Evolutionary conservation across 441 rosid genomes (phyloP).

Genomic region (Breynia disticha): DNA sequence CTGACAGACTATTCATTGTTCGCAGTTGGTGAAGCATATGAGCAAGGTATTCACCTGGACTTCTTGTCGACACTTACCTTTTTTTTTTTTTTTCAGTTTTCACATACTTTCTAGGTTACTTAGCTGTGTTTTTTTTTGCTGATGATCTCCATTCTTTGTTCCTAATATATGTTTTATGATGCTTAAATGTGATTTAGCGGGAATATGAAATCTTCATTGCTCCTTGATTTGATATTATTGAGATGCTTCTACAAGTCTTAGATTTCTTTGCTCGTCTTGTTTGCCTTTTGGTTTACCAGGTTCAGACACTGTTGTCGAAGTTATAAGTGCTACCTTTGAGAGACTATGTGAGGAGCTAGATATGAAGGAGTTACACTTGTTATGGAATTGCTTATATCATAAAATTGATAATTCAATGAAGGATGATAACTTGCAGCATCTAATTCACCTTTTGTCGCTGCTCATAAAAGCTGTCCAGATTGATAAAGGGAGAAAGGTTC

Average conservation of each 20-base stretch:
- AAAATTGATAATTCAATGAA: conserved; percentile 35
- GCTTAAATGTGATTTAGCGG: too few relatives aligned
- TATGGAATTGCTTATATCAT: conserved; percentile 54
- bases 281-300: conserved; percentile 27
- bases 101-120: background rate
- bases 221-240: too few relatives aligned
- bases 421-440: conserved; percentile 26
- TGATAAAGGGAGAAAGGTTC: conserved; percentile 33
- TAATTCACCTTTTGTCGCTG: conserved; percentile 46
- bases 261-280: background rate
- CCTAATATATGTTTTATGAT: too few relatives aligned
- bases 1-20: conserved; percentile 44
- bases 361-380: conserved; percentile 34
- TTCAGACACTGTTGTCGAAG: conserved; percentile 50
- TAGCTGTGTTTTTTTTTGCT: too few relatives aligned
- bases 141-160: too few relatives aligned
- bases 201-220: too few relatives aligned
- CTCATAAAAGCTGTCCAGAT: conserved; percentile 45
- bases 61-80: conserved; percentile 12
- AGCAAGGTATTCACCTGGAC: conserved; percentile 39
- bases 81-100: conserved; percentile 3
- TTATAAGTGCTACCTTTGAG: conserved; percentile 42
- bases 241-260: too few relatives aligned
- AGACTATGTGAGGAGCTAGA: conserved; percentile 63
- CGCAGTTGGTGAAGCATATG: conserved; percentile 39